Evolutionary conservation across 2,329 filamentous ascomycete species (phyloP).

Genomic region (Curvularia spicifera): DNA sequence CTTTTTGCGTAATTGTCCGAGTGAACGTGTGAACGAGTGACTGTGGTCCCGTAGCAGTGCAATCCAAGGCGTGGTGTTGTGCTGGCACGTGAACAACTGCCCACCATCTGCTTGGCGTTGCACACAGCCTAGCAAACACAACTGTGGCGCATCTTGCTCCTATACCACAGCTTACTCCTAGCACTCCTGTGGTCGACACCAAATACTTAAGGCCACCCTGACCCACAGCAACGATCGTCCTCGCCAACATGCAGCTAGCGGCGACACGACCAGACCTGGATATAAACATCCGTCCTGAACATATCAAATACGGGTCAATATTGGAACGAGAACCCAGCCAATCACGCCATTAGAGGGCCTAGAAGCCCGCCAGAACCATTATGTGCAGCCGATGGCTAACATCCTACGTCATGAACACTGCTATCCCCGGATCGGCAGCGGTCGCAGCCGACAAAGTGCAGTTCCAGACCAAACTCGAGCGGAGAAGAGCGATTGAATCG

Average conservation of each 20-base stretch:
- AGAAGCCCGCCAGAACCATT: background rate
- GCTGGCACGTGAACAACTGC: background rate
- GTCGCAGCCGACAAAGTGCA: conserved; percentile 6
- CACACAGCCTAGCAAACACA: background rate
- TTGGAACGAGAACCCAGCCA: background rate
- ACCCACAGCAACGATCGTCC: background rate
- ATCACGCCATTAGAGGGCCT: background rate
- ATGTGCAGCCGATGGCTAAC: background rate
- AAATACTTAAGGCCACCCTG: background rate
- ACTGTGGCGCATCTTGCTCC: background rate
- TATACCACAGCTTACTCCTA: background rate
- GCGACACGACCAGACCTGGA: conserved; percentile 1
- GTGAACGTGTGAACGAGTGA: background rate
- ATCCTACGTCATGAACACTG: conserved; percentile 8
- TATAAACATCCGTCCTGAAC: background rate
- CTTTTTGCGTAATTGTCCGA: conserved; percentile 7
- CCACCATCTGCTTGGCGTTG: background rate
- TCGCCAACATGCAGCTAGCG: conserved; percentile 5
- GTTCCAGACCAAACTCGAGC: background rate
- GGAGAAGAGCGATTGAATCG: background rate
- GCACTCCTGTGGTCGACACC: background rate
- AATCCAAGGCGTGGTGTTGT: background rate
- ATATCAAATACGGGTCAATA: background rate
- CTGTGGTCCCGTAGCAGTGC: background rate
- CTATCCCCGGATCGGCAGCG: background rate